Evolutionary conservation across 345 rosid genomes (phyloP), one percentile per base, ranked within the genome.

Genomic region (Brassica cretica): DNA sequence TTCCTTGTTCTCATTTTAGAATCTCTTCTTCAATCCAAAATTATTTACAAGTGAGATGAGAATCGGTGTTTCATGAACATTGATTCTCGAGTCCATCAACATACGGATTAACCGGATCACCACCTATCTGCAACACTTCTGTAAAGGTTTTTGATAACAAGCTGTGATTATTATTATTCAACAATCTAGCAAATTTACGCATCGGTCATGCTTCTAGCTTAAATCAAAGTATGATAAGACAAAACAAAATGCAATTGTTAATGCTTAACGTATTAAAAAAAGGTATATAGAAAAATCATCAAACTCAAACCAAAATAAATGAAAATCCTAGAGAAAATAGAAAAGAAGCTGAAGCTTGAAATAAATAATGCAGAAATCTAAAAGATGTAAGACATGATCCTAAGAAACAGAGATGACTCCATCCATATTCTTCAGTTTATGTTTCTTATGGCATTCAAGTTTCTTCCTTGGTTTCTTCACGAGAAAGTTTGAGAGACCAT

Each of bases 381-480:
- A 8, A 6, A 53, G 58, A 53, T 15, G 58, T 15, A 53, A 53
- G 60, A 53, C 24, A 16, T 53, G 60, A 53, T 53, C 60, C 24
- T 56, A 19, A 19, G 12, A 19, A 56, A 58, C 65, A 25, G 6
- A 61, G 9, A 5, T 32, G 6, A 60, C 7, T 10, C 64, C 32
- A 21, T 21, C 32, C 21, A 58, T 3, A 21, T 19, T 53, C 29
- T 58, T 19, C 62, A 19, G 21, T 53, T 15, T 15, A 4, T 18
- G 25, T 18, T 56, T 60, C 9, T 60, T 24, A 60, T 25, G 64
- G 35, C 35, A 30, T 39, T 60, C 19, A 61, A 24, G 59, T 27
- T 63, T 63, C 69, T 63, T 44, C 19, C 25, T 73, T 3, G 76
- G 69, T 27, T 73, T 41, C 41, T 72, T 73, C 29, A 24, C 1